Percentiles rank a stretch among this genome's conserved stretches.
phyloP scores from a whole-genome alignment of 352 stramenopile genomes.

The Phytophthora sojae region DNA sequence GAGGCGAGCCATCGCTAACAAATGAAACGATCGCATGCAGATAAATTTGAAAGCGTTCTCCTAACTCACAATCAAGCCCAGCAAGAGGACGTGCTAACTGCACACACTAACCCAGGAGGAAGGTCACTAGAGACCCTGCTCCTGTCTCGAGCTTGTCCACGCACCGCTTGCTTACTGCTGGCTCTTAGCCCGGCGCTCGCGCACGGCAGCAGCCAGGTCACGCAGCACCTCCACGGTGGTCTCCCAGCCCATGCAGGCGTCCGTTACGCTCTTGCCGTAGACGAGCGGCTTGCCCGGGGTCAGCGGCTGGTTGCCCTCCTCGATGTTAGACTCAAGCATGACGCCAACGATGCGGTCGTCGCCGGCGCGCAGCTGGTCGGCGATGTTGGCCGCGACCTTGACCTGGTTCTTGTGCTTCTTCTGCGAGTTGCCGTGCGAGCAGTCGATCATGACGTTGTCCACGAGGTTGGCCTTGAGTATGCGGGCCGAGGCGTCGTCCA shows the following conservation, averaged over 20 bases:
- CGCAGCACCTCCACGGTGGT: constrained; percentile 75
- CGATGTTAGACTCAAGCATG: constrained; percentile 92
- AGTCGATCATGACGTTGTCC: constrained; percentile 92
- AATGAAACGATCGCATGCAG: constrained; percentile 1
- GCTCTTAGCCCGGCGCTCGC: constrained; percentile 70
- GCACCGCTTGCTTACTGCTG: constrained; percentile 34
- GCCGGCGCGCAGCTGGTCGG: constrained; percentile 70
- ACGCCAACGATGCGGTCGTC: constrained; percentile 86
- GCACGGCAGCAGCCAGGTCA: constrained; percentile 79
- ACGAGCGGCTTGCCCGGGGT: constrained; percentile 78
- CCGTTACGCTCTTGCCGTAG: constrained; percentile 92
- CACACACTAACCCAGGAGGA: constrained; percentile 25
- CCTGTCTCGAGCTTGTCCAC: neutral
- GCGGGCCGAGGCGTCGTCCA: constrained; percentile 79
- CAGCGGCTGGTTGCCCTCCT: constrained; percentile 84
- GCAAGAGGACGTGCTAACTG: constrained; percentile 15
- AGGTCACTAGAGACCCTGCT: constrained; percentile 21
- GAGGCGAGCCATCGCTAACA: constrained; percentile 15
- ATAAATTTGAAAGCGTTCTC: constrained; percentile 14
- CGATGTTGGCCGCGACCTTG: constrained; percentile 75
- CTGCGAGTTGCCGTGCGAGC: constrained; percentile 91
- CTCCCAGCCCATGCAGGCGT: constrained; percentile 91
- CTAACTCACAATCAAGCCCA: constrained; percentile 13
- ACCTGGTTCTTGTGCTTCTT: constrained; percentile 92
- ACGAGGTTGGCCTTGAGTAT: constrained; percentile 87